Evolutionary conservation across 2,329 filamentous ascomycete genomes (phyloP).

Genomic region (Microsporum audouinii): DNA sequence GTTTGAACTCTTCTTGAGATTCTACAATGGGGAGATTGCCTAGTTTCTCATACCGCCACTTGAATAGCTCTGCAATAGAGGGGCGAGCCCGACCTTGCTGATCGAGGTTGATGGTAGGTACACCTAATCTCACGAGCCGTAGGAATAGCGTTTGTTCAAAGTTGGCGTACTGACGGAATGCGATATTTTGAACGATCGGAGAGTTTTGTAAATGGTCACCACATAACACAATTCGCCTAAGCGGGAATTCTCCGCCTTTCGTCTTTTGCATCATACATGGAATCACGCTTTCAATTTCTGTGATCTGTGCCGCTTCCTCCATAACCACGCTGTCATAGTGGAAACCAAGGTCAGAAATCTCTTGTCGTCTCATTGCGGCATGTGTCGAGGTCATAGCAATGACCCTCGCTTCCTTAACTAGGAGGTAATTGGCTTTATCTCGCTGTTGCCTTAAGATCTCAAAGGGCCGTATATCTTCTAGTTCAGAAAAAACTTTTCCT

Average conservation of each 20-base stretch:
- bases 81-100: constrained; percentile 86
- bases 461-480: constrained; percentile 88
- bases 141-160: constrained; percentile 93
- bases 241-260: constrained; percentile 56
- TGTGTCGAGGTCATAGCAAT: constrained; percentile 98
- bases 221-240: constrained; percentile 83
- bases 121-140: constrained; percentile 76
- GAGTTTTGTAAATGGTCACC: constrained; percentile 97
- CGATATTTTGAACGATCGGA: constrained; percentile 85
- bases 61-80: constrained; percentile 78
- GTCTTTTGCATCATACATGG: constrained; percentile 84
- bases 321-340: constrained; percentile 96
- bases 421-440: constrained; percentile 90
- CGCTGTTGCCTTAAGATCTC: constrained; percentile 80
- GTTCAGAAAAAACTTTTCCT: constrained; percentile 76
- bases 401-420: constrained; percentile 91
- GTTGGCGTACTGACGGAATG: constrained; percentile 89
- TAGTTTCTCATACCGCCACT: constrained; percentile 78
- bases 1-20: constrained; percentile 56
- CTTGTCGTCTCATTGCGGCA: constrained; percentile 82
- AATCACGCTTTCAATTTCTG: constrained; percentile 93
- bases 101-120: constrained; percentile 82
- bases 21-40: constrained; percentile 68
- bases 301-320: constrained; percentile 97
- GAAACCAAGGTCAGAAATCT: constrained; percentile 86